phyloP scores from a whole-genome alignment of 257 asterid species.

The Solanum habrochaites region DNA sequence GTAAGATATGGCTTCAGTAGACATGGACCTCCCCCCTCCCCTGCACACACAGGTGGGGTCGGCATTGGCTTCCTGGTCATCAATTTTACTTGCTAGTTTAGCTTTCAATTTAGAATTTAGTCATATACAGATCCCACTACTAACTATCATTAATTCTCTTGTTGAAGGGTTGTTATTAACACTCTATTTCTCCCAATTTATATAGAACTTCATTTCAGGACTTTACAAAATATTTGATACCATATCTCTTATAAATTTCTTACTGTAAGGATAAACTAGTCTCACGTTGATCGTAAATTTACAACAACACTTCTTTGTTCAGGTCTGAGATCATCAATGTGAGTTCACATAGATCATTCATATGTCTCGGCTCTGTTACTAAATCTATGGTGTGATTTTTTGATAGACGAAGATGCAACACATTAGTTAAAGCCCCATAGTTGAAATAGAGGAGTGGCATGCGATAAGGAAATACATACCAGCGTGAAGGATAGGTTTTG shows the following conservation, averaged over 20 bases:
- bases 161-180: not conserved
- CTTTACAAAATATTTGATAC: not conserved
- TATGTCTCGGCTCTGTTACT: not conserved
- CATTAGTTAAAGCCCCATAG: not conserved
- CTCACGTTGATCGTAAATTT: not conserved
- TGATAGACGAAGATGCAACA: not conserved
- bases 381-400: not conserved
- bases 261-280: not conserved
- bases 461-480: not conserved
- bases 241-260: not conserved
- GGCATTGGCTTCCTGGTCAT: not conserved
- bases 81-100: too few relatives aligned
- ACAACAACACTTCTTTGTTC: not conserved
- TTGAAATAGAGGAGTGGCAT: not conserved
- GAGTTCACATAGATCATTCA: not conserved
- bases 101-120: not conserved
- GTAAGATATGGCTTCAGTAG: not conserved
- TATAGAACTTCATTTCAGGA: not conserved
- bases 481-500: not conserved
- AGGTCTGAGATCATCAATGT: not conserved
- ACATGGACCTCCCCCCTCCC: too few relatives aligned
- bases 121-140: not conserved
- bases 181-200: not conserved
- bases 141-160: not conserved
- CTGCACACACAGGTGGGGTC: not conserved